Evolutionary conservation across 208 protist species (phyloP).

Genomic region (Trypanosoma rangeli): DNA sequence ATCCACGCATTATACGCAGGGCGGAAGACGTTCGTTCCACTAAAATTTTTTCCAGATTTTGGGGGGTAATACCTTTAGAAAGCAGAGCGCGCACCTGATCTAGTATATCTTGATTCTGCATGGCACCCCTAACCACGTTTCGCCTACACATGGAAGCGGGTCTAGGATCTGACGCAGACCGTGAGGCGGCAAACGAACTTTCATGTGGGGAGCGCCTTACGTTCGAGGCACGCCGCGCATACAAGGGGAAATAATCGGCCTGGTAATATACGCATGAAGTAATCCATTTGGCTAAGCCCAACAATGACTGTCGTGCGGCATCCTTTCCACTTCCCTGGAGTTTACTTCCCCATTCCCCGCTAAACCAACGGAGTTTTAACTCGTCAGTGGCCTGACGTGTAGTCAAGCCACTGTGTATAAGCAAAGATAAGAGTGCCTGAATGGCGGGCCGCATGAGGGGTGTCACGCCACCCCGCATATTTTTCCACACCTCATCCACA

Average conservation of each 20-base stretch:
- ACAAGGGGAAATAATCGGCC: conserved; percentile 13
- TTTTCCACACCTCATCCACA: conserved; percentile 63
- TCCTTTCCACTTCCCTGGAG: conserved; percentile 70
- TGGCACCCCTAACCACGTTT: conserved; percentile 49
- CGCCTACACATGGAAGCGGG: conserved; percentile 55
- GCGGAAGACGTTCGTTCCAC: conserved; percentile 57
- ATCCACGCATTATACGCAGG: conserved; percentile 54
- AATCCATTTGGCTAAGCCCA: conserved; percentile 71
- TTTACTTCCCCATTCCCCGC: conserved; percentile 82
- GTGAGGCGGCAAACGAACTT: conserved; percentile 41
- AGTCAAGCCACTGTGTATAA: conserved; percentile 72
- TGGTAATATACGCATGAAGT: conserved; percentile 52
- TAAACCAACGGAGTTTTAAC: conserved; percentile 87
- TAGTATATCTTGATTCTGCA: conserved; percentile 57
- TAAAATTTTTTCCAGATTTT: conserved; percentile 60
- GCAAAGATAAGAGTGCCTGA: conserved; percentile 75
- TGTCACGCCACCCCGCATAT: conserved; percentile 72
- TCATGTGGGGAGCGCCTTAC: conserved; percentile 38
- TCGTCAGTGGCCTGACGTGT: conserved; percentile 73
- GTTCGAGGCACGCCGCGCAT: conserved; percentile 31
- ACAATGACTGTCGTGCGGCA: conserved; percentile 50
- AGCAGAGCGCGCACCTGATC: conserved; percentile 76
- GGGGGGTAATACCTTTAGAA: conserved; percentile 48
- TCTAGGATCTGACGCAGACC: conserved; percentile 64
- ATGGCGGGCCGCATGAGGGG: conserved; percentile 81